Evolutionary conservation across 1,284 basidiomycete genomes (phyloP).

Genomic region (Pyrrhoderma noxium): DNA sequence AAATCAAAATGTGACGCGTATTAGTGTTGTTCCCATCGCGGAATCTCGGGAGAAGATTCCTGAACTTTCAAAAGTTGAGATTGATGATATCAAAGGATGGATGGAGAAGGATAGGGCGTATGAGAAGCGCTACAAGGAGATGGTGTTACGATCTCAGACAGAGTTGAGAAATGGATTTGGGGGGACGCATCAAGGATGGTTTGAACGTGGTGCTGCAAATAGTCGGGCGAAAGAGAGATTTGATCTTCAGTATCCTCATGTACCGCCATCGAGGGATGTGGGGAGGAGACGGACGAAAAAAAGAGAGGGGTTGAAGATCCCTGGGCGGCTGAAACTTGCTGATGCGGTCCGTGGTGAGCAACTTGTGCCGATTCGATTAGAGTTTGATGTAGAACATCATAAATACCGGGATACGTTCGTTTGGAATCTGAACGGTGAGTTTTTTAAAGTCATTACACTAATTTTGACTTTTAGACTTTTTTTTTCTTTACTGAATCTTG

Average conservation of each 20-base stretch:
- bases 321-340: conserved; percentile 49
- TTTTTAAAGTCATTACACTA: conserved; percentile 2
- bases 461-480: conserved; percentile 1
- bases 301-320: conserved; percentile 69
- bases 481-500: too few relatives aligned
- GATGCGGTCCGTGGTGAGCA: conserved; percentile 63
- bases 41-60: conserved; percentile 49
- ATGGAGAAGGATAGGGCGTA: conserved; percentile 42
- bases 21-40: conserved; percentile 55
- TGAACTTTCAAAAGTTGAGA: conserved; percentile 41
- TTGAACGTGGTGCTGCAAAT: conserved; percentile 37
- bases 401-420: conserved; percentile 95
- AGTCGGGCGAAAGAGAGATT: conserved; percentile 42
- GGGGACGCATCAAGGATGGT: conserved; percentile 35
- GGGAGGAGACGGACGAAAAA: conserved; percentile 45
- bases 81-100: conserved; percentile 41
- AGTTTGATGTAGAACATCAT: conserved; percentile 89
- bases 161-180: conserved; percentile 26
- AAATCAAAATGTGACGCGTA: conserved; percentile 55
- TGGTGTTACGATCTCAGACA: conserved; percentile 22
- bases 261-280: conserved; percentile 31
- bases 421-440: conserved; percentile 88
- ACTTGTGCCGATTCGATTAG: conserved; percentile 89
- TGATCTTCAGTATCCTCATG: conserved; percentile 61
- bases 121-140: conserved; percentile 27